Evolutionary conservation across 305 asterid species (phyloP), one percentile per base, ranked within the genome.

Genomic region (Solanum hybrid): DNA sequence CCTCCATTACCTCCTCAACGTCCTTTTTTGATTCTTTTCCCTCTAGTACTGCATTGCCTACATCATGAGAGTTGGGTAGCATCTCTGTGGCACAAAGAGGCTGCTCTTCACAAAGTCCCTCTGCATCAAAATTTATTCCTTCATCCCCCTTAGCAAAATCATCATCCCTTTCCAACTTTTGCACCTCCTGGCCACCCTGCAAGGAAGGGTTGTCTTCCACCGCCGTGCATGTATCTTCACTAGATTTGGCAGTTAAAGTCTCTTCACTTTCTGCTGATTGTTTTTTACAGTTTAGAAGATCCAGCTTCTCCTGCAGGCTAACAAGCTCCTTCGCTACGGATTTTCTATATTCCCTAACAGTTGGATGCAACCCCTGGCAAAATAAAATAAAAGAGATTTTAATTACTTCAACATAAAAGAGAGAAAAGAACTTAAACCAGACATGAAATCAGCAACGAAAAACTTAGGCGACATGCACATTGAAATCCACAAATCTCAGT

Each of bases 301-400:
- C 98, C 11, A 97, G 94, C 78, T 93, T 90, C 93, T 95, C 99
- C 91, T 97, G 98, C 74, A 97, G 94, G 89, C 85, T 81, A 67
- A 96, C 98, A 39, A 96, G 98, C 86, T 96, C 96, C 88, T 92
- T 95, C 13, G 94, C 97, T 85, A 94, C 93, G 6, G 95, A 94
- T 92, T 95, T 97, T 89, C 98, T 91, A 28, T 90, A 85, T 31
- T 94, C 98, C 89, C 96, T 93, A 37, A 93, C 87, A 90, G 93
- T 93, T 5, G 97, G 95, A 86, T 92, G 95, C 92, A 95, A 82
- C 37, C 97, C 99, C 99, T 96, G 91, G 31, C 11, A 80, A 28
- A 71, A 20, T n/a, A n/a, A n/a, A n/a, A n/a, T n/a, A n/a, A 18
- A 28, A 81, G 12, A 22, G 51, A 29, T 67, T 31, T 42, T 5